These are phyloP conservation scores for Paspalum vaginatum DNA, from an alignment of 176 grass and related monocot genomes.

Conservation along the genomic window DNA sequence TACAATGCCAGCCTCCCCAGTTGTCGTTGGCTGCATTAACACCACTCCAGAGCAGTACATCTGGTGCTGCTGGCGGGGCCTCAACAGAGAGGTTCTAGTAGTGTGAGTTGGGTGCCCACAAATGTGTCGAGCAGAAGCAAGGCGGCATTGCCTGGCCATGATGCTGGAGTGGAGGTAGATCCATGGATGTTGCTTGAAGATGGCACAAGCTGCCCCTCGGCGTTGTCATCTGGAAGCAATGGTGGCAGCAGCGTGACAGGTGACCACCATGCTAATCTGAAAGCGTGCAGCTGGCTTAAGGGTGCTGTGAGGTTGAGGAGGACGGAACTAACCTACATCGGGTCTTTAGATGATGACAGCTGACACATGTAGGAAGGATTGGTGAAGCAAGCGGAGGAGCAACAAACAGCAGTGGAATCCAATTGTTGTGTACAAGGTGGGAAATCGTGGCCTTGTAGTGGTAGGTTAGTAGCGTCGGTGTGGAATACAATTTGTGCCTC, in stretches of 20 bases:
- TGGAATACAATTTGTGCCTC: constrained; percentile 26
- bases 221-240: constrained; percentile 45
- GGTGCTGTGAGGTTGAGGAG: constrained; percentile 90
- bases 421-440: too few relatives aligned
- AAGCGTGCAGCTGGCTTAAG: constrained; percentile 93
- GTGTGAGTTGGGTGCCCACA: constrained; percentile 51
- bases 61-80: constrained; percentile 34
- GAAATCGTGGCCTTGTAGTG: not conserved
- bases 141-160: constrained; percentile 50
- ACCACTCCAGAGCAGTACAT: constrained; percentile 51
- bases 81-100: constrained; percentile 55
- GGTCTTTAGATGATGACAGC: constrained; percentile 93
- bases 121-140: constrained; percentile 74
- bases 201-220: constrained; percentile 71
- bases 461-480: not conserved
- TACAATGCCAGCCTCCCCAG: constrained; percentile 71
- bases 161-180: constrained; percentile 84
- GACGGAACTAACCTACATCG: constrained; percentile 92
- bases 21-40: constrained; percentile 56
- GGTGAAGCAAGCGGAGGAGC: not conserved
- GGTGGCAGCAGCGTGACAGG: constrained; percentile 38
- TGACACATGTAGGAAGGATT: constrained; percentile 51
- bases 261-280: constrained; percentile 84
- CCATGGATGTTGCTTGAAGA: constrained; percentile 93
- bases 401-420: too few relatives aligned